Base-by-base conservation (phyloP, 2,329 filamentous ascomycete genomes). In the Calonectria leucothoes region DNA sequence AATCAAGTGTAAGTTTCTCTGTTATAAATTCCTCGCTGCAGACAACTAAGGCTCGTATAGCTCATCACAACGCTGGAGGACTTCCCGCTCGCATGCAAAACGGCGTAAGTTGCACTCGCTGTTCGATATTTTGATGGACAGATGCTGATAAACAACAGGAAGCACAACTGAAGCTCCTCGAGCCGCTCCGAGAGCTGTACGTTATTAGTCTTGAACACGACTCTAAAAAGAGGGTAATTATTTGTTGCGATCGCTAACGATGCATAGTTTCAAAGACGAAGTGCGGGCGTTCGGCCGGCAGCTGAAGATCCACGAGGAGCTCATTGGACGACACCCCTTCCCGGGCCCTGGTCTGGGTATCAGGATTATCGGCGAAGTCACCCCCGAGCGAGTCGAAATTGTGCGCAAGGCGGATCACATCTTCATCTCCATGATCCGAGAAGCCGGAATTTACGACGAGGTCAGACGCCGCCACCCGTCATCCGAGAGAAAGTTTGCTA, bases 361-460 rank as follows among this genome's bases (percentile, higher is more conserved):
- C 15, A 48, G 35, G 33, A 70, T 29, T 51, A 23, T 23, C 1
- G 96, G 96, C 42, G 95, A 97, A 78, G 93, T 98, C 17, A 98
- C 94, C 1, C 89, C 88, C 2, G 94, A 96, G 82, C 91, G 93
- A 51, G 93, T 98, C 20, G 91, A 91, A 69, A 97, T 98, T 75
- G 94, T 92, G 2, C 87, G 94, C n/a, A 88, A 94, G 82, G 94
- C 94, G 1, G 94, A 96, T 80, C 82, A 91, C 81, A 96, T 96
- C 81, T 96, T 94, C 85, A 95, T 96, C 78, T 88, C 89, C 75
- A 92, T 93, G 89, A 96, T 96, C 85, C 88, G 87, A 79, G 90
- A 91, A 70, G 93, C 93, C 0, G 94, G 94, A 14, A 84, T 95
- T 27, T 96, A 96, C 83, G 84, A 93, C 71, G 84, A 96, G 79